These are phyloP conservation scores for Arthrocladium fulminans DNA, from an alignment of 2,329 filamentous ascomycete genomes.

Conservation along the genomic window DNA sequence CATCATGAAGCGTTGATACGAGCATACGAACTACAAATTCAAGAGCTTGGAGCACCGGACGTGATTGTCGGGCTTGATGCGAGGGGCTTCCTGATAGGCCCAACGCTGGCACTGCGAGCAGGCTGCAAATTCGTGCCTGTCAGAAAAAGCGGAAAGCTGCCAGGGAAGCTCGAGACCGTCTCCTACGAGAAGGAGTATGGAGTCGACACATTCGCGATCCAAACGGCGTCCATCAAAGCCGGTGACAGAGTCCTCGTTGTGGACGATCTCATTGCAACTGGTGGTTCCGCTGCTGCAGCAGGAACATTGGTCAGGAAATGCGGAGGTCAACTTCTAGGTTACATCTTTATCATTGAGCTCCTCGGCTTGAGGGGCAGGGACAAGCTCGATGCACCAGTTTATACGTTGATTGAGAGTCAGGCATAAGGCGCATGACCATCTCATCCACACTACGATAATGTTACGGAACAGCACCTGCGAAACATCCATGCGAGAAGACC, in stretches of 20 bases:
- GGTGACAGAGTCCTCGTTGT: slow-evolving; percentile 89
- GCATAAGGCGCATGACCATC: slow-evolving; percentile 1
- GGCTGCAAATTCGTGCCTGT: slow-evolving; percentile 86
- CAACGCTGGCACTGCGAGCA: slow-evolving; percentile 72
- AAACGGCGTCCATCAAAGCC: slow-evolving; percentile 70
- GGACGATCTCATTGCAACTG: slow-evolving; percentile 97
- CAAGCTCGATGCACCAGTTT: slow-evolving; percentile 74
- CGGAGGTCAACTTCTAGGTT: slow-evolving; percentile 77
- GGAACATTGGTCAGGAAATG: slow-evolving; percentile 78
- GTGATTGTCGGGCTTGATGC: slow-evolving; percentile 90
- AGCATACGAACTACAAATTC: slow-evolving; percentile 75
- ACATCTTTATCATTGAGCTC: slow-evolving; percentile 91
- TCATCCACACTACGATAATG: neutral
- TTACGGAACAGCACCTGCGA: neutral
- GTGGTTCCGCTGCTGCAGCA: slow-evolving; percentile 82
- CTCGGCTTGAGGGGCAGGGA: slow-evolving; percentile 85
- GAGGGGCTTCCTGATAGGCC: slow-evolving; percentile 90
- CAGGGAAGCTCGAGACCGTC: slow-evolving; percentile 76
- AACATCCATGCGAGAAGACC: neutral
- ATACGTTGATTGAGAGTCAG: slow-evolving; percentile 68
- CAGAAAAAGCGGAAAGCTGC: slow-evolving; percentile 91
- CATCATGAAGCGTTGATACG: slow-evolving; percentile 70
- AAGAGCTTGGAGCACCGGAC: slow-evolving; percentile 61
- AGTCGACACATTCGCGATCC: slow-evolving; percentile 91
- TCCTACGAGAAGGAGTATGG: slow-evolving; percentile 94